Percentiles rank a stretch among this genome's conserved stretches.
Evolutionary conservation across 495 filamentous ascomycete species (phyloP).

Genomic region (Penicillium crystallinum): DNA sequence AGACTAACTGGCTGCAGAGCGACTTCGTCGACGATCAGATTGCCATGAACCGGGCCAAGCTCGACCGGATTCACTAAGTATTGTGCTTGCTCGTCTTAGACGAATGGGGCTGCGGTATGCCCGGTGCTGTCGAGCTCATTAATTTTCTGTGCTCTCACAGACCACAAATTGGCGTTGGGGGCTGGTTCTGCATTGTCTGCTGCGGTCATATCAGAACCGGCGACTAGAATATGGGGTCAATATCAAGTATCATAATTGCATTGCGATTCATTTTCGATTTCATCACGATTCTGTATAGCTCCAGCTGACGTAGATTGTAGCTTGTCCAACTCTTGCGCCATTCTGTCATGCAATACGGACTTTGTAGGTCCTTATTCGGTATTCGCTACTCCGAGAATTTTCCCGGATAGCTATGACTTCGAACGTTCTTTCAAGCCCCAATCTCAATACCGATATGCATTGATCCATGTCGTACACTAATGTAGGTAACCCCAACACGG

Average conservation of each 20-base stretch:
- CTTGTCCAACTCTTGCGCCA: neutral
- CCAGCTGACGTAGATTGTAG: neutral
- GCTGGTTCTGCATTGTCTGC: slow-evolving; percentile 5
- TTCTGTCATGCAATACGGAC: neutral
- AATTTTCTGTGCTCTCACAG: slow-evolving; percentile 11
- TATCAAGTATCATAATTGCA: slow-evolving; percentile 5
- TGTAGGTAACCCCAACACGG: neutral
- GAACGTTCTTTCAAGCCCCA: neutral
- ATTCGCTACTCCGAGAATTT: neutral
- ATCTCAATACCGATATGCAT: neutral
- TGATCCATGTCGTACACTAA: neutral
- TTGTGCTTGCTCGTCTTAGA: neutral
- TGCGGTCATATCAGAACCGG: neutral
- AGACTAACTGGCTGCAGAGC: slow-evolving; percentile 43
- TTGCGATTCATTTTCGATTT: neutral
- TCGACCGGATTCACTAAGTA: slow-evolving; percentile 55
- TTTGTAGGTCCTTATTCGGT: neutral
- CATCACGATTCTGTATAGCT: neutral
- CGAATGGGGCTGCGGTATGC: slow-evolving; percentile 24
- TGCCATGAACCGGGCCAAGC: slow-evolving; percentile 59
- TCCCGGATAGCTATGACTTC: neutral
- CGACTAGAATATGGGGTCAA: slow-evolving; percentile 4
- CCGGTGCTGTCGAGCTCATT: slow-evolving; percentile 30
- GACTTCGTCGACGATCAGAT: slow-evolving; percentile 69
- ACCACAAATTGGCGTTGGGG: slow-evolving; percentile 24